Evolutionary conservation across 306 rosid species (phyloP).

Genomic region (Inga laurina): DNA sequence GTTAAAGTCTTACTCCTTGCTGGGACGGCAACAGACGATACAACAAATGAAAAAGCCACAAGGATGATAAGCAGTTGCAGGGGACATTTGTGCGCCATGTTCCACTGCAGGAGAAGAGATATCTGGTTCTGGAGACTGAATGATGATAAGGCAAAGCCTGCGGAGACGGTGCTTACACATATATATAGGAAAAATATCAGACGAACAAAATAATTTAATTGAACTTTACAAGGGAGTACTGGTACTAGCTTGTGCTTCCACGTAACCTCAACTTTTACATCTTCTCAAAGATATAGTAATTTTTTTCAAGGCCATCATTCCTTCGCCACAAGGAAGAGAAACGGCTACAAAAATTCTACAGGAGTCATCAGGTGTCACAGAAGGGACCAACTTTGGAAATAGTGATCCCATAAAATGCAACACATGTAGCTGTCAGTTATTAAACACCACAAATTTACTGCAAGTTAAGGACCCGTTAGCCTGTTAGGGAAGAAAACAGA

Average conservation of each 20-base stretch:
- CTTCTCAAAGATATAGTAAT: neutral
- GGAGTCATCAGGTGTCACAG: neutral
- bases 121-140: neutral
- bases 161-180: neutral
- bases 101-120: neutral
- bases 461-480: neutral
- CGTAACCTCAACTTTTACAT: constrained; percentile 9
- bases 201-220: neutral
- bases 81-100: constrained; percentile 29
- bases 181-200: constrained; percentile 18
- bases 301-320: neutral
- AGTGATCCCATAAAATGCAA: neutral
- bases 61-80: constrained; percentile 12
- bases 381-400: neutral
- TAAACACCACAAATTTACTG: neutral
- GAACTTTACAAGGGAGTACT: neutral
- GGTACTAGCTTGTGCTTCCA: constrained; percentile 6
- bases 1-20: constrained; percentile 41
- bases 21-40: constrained; percentile 35
- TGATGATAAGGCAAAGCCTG: constrained; percentile 1
- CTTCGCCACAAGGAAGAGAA: neutral
- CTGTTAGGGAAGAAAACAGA: neutral
- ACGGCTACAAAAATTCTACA: neutral
- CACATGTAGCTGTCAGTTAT: neutral
- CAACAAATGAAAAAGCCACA: constrained; percentile 29